Base-by-base conservation (phyloP, 2,329 filamentous ascomycete species). In the Ceratocystis lukuohia region DNA sequence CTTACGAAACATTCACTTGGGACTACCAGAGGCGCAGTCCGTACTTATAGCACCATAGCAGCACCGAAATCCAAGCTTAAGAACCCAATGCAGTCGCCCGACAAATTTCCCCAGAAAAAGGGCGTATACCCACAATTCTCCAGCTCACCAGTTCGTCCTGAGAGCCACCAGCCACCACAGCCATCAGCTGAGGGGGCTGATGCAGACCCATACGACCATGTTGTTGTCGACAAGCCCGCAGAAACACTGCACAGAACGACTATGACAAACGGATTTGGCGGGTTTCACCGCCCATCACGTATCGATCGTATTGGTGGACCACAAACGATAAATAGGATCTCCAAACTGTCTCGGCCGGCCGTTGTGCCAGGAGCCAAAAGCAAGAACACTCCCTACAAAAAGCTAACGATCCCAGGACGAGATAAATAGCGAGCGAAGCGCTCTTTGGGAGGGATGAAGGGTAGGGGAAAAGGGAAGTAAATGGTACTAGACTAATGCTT, bases 121-220 rank as follows among this genome's bases (percentile, higher is more conserved):
- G 72, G 62, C 68, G 79, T 75, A 6, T 88, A 89, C 70, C 72
- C 77, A 0, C 80, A 79, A 69, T 84, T 85, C 71, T 85, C 82
- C 0, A 85, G 83, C 73, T 83, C 83, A 20, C 82, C 83, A 3
- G 72, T 76, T 2, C 71, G 72, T n/a, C 72, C 73, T 68, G 70
- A 68, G 1, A 33, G n/a, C 53, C 12, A 59, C 12, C n/a, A 56
- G 10, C 8, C 17, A 46, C 41, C 25, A 20, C 68, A 69, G 53
- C 12, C 28, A 8, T 20, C 25, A 59, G 53, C 28, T 12, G 64
- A 71, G 17, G 62, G 69, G 5, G 71, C 69, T 1, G 69, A 72
- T 20, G 72, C 72, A 41, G 70, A 73, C 3, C 72, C 74, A 5
- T 66, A 71, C 33, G 71, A 72, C 15, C 71, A 69, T 67, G 22